A percentile compares a stretch with the other conserved stretches of the same genome.
Evolutionary conservation across 805 yeast species (phyloP).

Genomic region (Kazachstania bromeliacearum): DNA sequence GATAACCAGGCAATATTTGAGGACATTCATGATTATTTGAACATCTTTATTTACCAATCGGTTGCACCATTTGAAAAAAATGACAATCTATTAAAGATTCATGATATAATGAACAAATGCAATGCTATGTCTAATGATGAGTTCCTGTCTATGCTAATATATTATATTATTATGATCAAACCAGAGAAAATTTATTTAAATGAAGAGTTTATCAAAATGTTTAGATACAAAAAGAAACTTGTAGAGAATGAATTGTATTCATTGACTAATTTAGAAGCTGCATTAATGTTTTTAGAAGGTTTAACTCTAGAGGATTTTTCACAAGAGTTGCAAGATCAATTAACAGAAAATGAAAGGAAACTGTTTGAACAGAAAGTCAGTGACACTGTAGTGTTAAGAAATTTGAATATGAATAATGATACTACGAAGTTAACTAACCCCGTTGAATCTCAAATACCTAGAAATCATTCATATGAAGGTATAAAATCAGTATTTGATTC

Average conservation of each 20-base stretch:
- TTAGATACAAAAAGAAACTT: constrained; percentile 27
- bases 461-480: constrained; percentile 23
- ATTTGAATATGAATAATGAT: background rate
- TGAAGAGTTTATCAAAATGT: constrained; percentile 24
- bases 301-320: constrained; percentile 21
- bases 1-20: constrained; percentile 7
- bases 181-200: constrained; percentile 23
- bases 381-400: constrained; percentile 15
- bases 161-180: constrained; percentile 17
- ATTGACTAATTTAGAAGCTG: constrained; percentile 28
- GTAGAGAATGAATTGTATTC: constrained; percentile 27
- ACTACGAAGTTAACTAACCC: background rate
- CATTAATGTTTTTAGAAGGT: constrained; percentile 26
- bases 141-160: constrained; percentile 25
- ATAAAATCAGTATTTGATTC: constrained; percentile 23
- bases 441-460: background rate
- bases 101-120: constrained; percentile 19
- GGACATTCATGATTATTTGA: constrained; percentile 12
- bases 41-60: constrained; percentile 15
- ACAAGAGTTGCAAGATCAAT: constrained; percentile 10
- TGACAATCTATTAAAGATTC: constrained; percentile 19
- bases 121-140: constrained; percentile 27
- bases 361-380: constrained; percentile 15
- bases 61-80: constrained; percentile 27
- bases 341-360: constrained; percentile 10